Evolutionary conservation across 371 early-diverging fungal genomes (phyloP).

Genomic region (Apophysomyces sp.): DNA sequence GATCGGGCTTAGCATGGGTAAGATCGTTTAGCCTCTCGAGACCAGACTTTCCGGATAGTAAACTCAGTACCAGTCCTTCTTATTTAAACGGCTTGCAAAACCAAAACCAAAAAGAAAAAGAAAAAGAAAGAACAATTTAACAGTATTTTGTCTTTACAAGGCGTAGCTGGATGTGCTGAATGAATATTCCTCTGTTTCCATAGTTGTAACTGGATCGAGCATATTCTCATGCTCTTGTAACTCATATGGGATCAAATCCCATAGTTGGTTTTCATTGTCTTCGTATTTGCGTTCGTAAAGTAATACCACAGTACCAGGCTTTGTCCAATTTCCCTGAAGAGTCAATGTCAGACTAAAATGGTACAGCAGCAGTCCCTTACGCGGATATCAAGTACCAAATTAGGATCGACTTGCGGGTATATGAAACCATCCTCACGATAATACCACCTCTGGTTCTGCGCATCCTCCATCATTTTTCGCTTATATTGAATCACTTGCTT

Average conservation of each 20-base stretch:
- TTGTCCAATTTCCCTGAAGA: constrained; percentile 43
- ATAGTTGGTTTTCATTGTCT: constrained; percentile 46
- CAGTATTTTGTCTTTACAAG: constrained; percentile 17
- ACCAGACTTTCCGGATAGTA: too few species aligned
- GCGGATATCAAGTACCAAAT: constrained; percentile 45
- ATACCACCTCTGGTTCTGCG: constrained; percentile 50
- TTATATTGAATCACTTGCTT: constrained; percentile 48
- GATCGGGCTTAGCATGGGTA: too few species aligned
- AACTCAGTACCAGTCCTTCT: too few species aligned
- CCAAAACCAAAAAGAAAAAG: not conserved
- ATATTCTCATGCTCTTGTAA: not conserved
- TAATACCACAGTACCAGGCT: constrained; percentile 43
- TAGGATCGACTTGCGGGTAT: constrained; percentile 45
- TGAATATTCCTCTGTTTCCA: constrained; percentile 31
- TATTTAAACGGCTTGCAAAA: too few species aligned
- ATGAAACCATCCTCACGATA: constrained; percentile 52
- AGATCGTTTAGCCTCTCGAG: too few species aligned
- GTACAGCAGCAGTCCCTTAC: constrained; percentile 16
- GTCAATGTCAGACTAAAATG: not conserved
- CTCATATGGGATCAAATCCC: constrained; percentile 39
- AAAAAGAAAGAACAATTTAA: not conserved
- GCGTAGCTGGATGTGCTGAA: constrained; percentile 51
- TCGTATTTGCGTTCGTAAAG: constrained; percentile 45
- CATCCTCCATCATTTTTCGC: constrained; percentile 45
- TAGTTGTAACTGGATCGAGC: constrained; percentile 1